These are phyloP conservation scores for Cryptomeria japonica DNA, from an alignment of 75 land plant species.

Conservation along the genomic window DNA sequence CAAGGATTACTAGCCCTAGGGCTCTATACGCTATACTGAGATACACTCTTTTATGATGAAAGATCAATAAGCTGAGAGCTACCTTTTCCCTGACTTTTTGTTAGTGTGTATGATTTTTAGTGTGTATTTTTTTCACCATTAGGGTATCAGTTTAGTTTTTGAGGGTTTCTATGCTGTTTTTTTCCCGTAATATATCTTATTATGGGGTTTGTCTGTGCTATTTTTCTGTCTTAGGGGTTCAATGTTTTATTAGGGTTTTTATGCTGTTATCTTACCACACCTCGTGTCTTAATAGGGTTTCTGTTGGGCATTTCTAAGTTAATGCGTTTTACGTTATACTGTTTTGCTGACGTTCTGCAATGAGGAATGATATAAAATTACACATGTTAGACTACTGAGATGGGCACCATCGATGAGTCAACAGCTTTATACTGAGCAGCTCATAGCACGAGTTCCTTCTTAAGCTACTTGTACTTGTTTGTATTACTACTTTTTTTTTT, in stretches of 20 bases:
- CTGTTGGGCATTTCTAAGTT: too few species aligned
- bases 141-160: too few species aligned
- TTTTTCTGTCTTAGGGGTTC: too few species aligned
- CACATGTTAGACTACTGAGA: conserved; percentile 13
- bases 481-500: neutral
- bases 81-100: neutral
- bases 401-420: neutral
- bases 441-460: too few species aligned
- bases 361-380: neutral
- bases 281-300: too few species aligned
- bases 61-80: neutral
- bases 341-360: neutral
- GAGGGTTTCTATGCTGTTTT: too few species aligned
- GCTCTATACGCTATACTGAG: neutral
- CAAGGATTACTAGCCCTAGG: neutral
- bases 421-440: neutral
- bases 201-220: too few species aligned
- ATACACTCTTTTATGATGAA: neutral
- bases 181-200: too few species aligned
- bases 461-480: neutral
- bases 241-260: too few species aligned
- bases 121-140: too few species aligned
- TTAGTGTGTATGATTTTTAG: neutral
- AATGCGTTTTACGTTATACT: too few species aligned
- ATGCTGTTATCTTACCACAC: too few species aligned